Evolutionary conservation across 805 yeast genomes (phyloP).

Genomic region (Candida insectorum): DNA sequence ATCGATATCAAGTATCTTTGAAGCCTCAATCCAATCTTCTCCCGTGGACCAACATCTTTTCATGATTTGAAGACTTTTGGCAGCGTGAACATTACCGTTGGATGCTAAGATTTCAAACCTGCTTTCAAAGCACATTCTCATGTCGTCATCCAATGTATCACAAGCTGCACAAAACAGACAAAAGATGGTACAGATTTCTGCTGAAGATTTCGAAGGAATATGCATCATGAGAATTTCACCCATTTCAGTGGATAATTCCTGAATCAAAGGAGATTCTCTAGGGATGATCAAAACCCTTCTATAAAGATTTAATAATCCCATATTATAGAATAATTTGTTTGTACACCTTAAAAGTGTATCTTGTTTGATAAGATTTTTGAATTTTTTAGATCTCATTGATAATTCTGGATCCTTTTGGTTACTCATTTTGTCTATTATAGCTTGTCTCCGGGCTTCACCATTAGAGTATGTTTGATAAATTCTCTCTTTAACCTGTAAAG

Average conservation of each 20-base stretch:
- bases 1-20: slow-evolving; percentile 40
- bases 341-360: slow-evolving; percentile 42
- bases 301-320: slow-evolving; percentile 55
- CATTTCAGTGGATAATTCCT: slow-evolving; percentile 42
- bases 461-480: slow-evolving; percentile 17
- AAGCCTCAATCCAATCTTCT: slow-evolving; percentile 49
- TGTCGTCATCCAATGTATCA: slow-evolving; percentile 41
- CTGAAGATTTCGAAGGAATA: slow-evolving; percentile 45
- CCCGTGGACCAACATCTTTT: slow-evolving; percentile 51
- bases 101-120: slow-evolving; percentile 41
- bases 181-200: slow-evolving; percentile 54
- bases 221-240: slow-evolving; percentile 31
- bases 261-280: slow-evolving; percentile 43
- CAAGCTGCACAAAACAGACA: slow-evolving; percentile 59
- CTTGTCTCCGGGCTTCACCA: slow-evolving; percentile 27
- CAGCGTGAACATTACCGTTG: slow-evolving; percentile 42
- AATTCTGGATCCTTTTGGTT: slow-evolving; percentile 6
- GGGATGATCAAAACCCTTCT: slow-evolving; percentile 53
- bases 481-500: slow-evolving; percentile 24
- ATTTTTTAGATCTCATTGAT: slow-evolving; percentile 3
- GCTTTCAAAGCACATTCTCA: slow-evolving; percentile 32
- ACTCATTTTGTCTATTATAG: slow-evolving; percentile 18
- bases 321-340: slow-evolving; percentile 49
- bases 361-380: slow-evolving; percentile 21
- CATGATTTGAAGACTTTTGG: slow-evolving; percentile 47